Evolutionary conservation across 1,284 basidiomycete genomes (phyloP), one percentile per base, ranked within the genome.

Genomic region (Malassezia sp.): DNA sequence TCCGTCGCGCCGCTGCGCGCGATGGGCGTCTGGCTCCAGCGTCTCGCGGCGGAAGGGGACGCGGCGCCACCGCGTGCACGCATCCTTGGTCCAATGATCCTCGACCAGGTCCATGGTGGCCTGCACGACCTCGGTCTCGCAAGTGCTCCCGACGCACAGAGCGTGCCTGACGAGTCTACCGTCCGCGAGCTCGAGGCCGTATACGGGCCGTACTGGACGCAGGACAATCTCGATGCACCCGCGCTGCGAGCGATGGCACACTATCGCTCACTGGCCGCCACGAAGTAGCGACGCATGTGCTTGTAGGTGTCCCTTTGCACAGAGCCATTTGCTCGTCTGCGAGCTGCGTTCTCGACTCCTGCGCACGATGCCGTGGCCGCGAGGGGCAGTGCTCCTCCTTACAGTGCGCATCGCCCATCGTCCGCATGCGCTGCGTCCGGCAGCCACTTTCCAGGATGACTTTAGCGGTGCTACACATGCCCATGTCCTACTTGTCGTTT

Each of bases 1-100:
- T n/a, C n/a, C n/a, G n/a, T n/a, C n/a, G 42, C 40, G 22, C 56
- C 60, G 18, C 41, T 60, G 17, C 38, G 38, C 2, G 45, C 53
- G 36, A 37, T 63, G 18, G 59, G 60, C 17, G 36, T 38, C 18
- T 63, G 60, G 60, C 49, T 63, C 45, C 41, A 41, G 24, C 6
- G 11, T 14, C 32, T 20, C 17, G 14, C 23, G 11, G 8, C 28
- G 20, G 12, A 32, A n/a, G 22, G 26, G 9, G 33, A 21, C n/a
- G n/a, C n/a, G n/a, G n/a, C n/a, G n/a, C n/a, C n/a, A n/a, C n/a
- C n/a, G 4, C 34, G 33, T 20, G 28, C 14, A 3, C 15, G 14
- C 3, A 26, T 39, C 14, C 21, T 33, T 17, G 26, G 18, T n/a
- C 15, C 40, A 4, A 24, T 22, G n/a, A 22, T 52, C 9, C 7